Percentiles rank a stretch among this genome's conserved stretches.
These are phyloP conservation scores for Cystobasidium sp. DNA, from an alignment of 1,284 basidiomycete species.

Conservation along the genomic window DNA sequence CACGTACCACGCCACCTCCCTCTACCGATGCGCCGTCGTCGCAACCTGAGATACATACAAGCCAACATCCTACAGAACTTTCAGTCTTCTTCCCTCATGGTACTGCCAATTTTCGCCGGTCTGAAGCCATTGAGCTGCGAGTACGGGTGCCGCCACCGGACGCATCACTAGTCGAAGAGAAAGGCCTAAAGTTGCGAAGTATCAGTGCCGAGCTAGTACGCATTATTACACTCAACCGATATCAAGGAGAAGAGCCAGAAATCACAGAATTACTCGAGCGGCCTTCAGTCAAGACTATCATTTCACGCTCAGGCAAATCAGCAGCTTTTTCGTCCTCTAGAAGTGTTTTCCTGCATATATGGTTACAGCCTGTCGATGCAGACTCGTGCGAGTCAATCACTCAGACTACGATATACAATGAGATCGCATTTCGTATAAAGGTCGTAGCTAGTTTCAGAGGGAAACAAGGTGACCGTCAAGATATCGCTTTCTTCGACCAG, in stretches of 20 bases:
- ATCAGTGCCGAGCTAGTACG: conserved; percentile 36
- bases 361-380: conserved; percentile 35
- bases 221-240: background rate
- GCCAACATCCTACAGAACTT: conserved; percentile 29
- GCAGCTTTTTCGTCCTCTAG: conserved; percentile 41
- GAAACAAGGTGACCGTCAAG: conserved; percentile 39
- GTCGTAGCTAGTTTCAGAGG: conserved; percentile 24
- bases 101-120: conserved; percentile 16
- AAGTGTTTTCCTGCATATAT: conserved; percentile 43
- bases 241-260: conserved; percentile 23
- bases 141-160: conserved; percentile 44
- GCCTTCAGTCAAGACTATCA: conserved; percentile 26
- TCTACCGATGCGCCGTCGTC: background rate
- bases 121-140: conserved; percentile 40
- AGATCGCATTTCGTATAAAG: conserved; percentile 23
- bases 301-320: conserved; percentile 43
- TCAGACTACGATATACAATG: conserved; percentile 43
- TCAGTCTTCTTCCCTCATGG: conserved; percentile 41
- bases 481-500: conserved; percentile 30
- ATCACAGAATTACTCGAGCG: conserved; percentile 23
- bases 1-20: conserved; percentile 25
- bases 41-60: conserved; percentile 27
- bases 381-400: conserved; percentile 44
- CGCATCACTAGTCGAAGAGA: conserved; percentile 28
- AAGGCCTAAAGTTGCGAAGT: conserved; percentile 42